These are phyloP conservation scores for Fomitopsis pulvina DNA, from an alignment of 768 basidiomycete genomes.

Conservation along the genomic window DNA sequence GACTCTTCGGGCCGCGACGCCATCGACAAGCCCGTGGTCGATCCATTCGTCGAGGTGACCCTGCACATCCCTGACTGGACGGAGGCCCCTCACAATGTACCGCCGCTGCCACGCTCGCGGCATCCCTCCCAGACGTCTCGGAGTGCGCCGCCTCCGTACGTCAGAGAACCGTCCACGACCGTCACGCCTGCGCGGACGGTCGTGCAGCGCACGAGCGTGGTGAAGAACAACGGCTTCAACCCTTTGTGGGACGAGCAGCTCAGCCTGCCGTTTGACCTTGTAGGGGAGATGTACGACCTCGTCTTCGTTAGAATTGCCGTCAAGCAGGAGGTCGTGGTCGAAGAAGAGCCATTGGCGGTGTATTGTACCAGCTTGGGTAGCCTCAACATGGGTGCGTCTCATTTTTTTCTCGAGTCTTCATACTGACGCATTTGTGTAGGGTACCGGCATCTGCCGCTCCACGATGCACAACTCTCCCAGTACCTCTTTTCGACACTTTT, in stretches of 20 bases:
- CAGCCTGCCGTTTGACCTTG: slow-evolving; percentile 66
- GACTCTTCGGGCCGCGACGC: slow-evolving; percentile 58
- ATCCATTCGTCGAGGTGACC: slow-evolving; percentile 80
- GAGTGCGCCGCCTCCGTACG: neutral
- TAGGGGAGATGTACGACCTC: slow-evolving; percentile 73
- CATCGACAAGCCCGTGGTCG: slow-evolving; percentile 45
- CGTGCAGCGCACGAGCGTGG: slow-evolving; percentile 49
- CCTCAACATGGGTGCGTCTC: slow-evolving; percentile 58
- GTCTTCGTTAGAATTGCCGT: slow-evolving; percentile 81
- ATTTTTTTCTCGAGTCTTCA: neutral
- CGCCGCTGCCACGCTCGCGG: neutral
- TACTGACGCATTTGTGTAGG: slow-evolving; percentile 36
- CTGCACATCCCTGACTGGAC: slow-evolving; percentile 73
- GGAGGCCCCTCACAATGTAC: slow-evolving; percentile 7
- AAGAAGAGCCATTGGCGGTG: slow-evolving; percentile 62
- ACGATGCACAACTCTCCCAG: slow-evolving; percentile 82
- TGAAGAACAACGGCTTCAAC: slow-evolving; percentile 90
- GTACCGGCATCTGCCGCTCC: slow-evolving; percentile 84
- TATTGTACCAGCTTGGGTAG: slow-evolving; percentile 71
- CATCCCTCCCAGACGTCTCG: neutral
- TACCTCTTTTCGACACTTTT: slow-evolving; percentile 94
- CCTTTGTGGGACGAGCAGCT: slow-evolving; percentile 78
- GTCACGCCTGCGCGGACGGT: slow-evolving; percentile 32
- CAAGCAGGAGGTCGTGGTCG: slow-evolving; percentile 53
- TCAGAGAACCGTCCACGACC: slow-evolving; percentile 10